phyloP scores from a whole-genome alignment of 2,329 filamentous ascomycete species.

The Stenocarpella maydis region DNA sequence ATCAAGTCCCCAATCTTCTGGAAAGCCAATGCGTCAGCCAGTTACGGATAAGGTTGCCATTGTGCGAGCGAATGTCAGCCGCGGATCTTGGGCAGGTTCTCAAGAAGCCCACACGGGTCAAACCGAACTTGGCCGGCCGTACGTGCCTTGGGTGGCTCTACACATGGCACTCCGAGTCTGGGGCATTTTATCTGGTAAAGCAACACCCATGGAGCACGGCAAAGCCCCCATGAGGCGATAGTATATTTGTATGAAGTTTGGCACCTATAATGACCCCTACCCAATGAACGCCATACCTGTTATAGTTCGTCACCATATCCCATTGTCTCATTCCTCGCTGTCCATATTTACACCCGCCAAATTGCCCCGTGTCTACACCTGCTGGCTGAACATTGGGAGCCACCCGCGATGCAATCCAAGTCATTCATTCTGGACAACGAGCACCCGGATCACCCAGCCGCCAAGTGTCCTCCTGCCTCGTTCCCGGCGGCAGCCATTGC shows the following conservation, averaged over 20 bases:
- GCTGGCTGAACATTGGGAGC: not conserved
- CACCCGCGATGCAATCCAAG: not conserved
- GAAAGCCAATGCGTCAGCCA: not conserved
- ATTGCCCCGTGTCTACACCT: not conserved
- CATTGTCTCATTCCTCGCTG: conserved; percentile 8
- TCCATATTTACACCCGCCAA: conserved; percentile 4
- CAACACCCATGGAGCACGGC: not conserved
- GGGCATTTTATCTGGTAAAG: not conserved
- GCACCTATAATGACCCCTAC: conserved; percentile 11
- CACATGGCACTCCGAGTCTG: not conserved
- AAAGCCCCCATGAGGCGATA: not conserved
- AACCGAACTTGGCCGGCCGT: not conserved
- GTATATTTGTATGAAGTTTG: not conserved
- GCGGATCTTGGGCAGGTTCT: too few relatives aligned
- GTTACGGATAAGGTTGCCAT: not conserved
- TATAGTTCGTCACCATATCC: conserved; percentile 7
- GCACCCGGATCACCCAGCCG: conserved; percentile 48
- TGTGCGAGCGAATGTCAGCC: too few relatives aligned
- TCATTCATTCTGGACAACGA: conserved; percentile 17
- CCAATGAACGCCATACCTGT: conserved; percentile 24
- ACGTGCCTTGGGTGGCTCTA: too few relatives aligned
- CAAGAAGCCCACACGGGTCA: not conserved
- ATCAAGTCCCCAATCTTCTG: not conserved
- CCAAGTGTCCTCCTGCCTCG: conserved; percentile 89
- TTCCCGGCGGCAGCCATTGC: conserved; percentile 79